Percentiles rank a stretch among this genome's conserved stretches.
Evolutionary conservation across 1,139 yeast genomes (phyloP).

Genomic region (Lodderomyces margitis): DNA sequence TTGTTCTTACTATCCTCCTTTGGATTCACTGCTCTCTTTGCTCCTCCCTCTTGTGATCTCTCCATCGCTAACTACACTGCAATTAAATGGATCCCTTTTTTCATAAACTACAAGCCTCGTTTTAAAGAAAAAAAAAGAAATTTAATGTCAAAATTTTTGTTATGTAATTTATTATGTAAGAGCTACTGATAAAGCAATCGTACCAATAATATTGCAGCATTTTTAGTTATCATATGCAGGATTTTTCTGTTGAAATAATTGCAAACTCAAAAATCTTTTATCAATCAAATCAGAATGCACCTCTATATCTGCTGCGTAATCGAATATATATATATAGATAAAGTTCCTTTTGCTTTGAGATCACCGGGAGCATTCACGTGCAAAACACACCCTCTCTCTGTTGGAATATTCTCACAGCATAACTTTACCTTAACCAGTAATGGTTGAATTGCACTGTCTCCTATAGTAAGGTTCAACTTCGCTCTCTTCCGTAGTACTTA

Average conservation of each 20-base stretch:
- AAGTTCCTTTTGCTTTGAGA: not conserved
- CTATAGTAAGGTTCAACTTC: not conserved
- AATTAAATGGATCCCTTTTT: not conserved
- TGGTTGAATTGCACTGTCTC: not conserved
- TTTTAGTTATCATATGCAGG: not conserved
- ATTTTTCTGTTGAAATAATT: not conserved
- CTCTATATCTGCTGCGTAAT: not conserved
- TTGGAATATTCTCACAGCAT: no score
- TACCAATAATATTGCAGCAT: not conserved
- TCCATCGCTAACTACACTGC: not conserved
- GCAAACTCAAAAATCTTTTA: not conserved
- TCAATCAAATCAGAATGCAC: not conserved
- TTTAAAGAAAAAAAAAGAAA: not conserved
- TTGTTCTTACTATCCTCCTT: not conserved
- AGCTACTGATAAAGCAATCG: not conserved
- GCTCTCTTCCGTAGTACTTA: not conserved
- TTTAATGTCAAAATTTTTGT: not conserved
- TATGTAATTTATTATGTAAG: not conserved
- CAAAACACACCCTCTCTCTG: not conserved
- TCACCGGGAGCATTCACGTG: not conserved
- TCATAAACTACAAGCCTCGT: not conserved
- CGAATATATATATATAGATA: not conserved
- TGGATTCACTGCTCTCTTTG: no score
- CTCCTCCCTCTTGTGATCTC: no score
- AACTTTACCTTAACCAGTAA: not conserved